Evolutionary conservation across 1,284 basidiomycete species (phyloP), one percentile per base, ranked within the genome.

Genomic region (Microbotryomycetes sp.): DNA sequence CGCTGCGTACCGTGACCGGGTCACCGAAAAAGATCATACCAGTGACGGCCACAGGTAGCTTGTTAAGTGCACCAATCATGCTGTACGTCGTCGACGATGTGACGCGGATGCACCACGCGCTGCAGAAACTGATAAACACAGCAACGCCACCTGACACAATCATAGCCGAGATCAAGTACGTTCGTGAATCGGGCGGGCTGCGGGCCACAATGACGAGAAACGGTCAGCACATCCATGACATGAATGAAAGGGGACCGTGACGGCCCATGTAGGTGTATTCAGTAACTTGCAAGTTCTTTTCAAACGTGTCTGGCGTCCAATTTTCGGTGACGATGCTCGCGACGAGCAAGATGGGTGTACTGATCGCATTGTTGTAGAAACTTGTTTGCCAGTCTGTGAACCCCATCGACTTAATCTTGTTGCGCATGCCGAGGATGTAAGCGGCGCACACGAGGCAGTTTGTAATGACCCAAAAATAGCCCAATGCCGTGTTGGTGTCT

Each of bases 61-160:
- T 98, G 80, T 98, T 98, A 71, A 98, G 78, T 0, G 94, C 94
- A 7, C 94, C 94, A 54, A 97, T 92, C 94, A 98, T 97, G 71
- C 90, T 92, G 30, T 52, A 52, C 5, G 50, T 52, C 30, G 50
- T 52, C 50, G 50, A 52, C 50, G 50, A 52, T 30, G 50, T 52
- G 25, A 52, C 50, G 30, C 50, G 50, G 30, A 52, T 52, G 30
- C 50, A 52, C 50, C 50, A 52, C n/a, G 50, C 50, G 23, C 50
- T 52, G 50, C 50, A 52, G 30, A 52, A 52, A 30, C 50, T 52
- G 26, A 52, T 52, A n/a, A 52, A 52, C 9, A 52, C 50, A 29
- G 50, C 50, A 25, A 52, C 50, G 30, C 25, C 25, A 6, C 50
- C 50, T 3, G 50, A 52, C 12, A 52, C 26, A 14, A 52, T 12